Conservation (phyloP, 768 basidiomycete species). For the Suillus variegatus region DNA sequence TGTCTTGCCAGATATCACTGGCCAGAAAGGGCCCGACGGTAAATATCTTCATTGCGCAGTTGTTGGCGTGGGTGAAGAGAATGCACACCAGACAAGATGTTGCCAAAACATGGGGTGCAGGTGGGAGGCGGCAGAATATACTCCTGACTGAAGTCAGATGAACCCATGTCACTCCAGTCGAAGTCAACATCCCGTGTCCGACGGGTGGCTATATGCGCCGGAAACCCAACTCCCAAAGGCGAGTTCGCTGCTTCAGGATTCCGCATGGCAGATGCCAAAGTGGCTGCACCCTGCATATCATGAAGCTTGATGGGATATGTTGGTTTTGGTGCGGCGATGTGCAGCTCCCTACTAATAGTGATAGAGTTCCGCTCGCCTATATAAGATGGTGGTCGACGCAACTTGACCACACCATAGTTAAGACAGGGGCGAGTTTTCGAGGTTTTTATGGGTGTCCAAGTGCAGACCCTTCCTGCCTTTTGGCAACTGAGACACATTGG, state of each 20-base stretch:
- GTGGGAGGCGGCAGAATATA: not conserved
- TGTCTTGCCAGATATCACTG: not conserved
- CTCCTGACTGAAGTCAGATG: not conserved
- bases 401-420: not conserved
- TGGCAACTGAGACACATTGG: not conserved
- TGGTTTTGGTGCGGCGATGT: not conserved
- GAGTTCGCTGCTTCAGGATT: no score
- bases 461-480: not conserved
- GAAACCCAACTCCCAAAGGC: not conserved
- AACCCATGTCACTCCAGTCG: not conserved
- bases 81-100: not conserved
- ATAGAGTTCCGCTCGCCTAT: not conserved
- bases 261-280: not conserved
- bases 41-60: not conserved
- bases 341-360: no score
- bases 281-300: not conserved
- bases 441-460: not conserved
- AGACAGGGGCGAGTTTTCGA: not conserved
- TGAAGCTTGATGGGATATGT: not conserved
- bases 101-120: not conserved
- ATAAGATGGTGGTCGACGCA: not conserved
- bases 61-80: not conserved
- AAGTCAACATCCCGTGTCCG: not conserved
- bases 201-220: not conserved
- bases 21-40: not conserved